Evolutionary conservation across 2,329 filamentous ascomycete species (phyloP), one percentile per base, ranked within the genome.

Genomic region (Talaromyces atroroseus): DNA sequence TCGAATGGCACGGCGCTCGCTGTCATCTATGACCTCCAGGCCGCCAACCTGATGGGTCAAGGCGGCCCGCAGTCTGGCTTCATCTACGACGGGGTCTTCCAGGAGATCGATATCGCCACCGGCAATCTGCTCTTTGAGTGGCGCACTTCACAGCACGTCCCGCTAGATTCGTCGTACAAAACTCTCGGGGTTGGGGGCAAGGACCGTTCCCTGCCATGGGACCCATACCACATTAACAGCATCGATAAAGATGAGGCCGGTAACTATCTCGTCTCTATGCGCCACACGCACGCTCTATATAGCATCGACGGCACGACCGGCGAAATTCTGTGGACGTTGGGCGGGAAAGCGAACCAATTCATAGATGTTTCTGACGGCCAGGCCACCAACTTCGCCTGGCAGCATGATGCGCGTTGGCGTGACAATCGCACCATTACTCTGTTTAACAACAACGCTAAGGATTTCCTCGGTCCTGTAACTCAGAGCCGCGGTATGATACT

Each of bases 171-270:
- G 18, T 55, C 59, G 16, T 59, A 59, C 36, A 57, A 61, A 16
- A 49, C 51, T 16, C 57, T 55, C 21, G 59, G 64, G 34, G 60
- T 56, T 7, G 49, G 55, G 16, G 65, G 65, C 12, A 56, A 58
- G 11, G 57, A 44, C 24, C 16, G 59, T 51, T 48, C 54, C 2
- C 14, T 53, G 6, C 62, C 78, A 1, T 82, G 75, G 72, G 80
- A 82, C 61, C 82, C 77, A 65, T 81, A 81, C 67, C 80, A 82
- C 64, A 76, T 82, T 65, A 82, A 81, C 65, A 79, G 78, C 36
- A 68, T 83, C 29, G 77, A 81, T 61, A 82, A 82, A 62, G 76
- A 78, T 54, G 62, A 66, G 0, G 61, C 72, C 0, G 79, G 79
- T 3, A 78, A 83, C 62, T 84, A 80, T 57, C 65, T 83, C 8